These are phyloP conservation scores for Stentor coeruleus DNA, from an alignment of 73 alveolate species.

Conservation along the genomic window DNA sequence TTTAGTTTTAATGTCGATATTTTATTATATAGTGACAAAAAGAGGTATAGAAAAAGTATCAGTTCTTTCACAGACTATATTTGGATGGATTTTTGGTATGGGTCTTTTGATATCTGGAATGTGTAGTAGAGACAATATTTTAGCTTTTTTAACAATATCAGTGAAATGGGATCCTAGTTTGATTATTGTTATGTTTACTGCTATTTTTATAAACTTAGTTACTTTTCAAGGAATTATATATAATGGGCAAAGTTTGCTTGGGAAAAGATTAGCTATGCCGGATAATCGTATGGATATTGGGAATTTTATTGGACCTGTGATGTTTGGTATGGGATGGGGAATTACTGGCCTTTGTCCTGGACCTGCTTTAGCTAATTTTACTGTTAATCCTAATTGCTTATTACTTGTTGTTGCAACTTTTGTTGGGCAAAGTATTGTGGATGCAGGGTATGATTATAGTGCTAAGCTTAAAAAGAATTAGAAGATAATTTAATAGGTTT, in stretches of 20 bases:
- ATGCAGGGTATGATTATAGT: not conserved
- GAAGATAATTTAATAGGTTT: no score
- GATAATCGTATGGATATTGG: constrained; percentile 61
- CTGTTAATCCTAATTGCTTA: constrained; percentile 32
- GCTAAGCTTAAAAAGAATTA: no score
- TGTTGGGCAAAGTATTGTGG: not conserved
- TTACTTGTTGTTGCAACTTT: not conserved
- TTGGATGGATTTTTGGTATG: constrained; percentile 67
- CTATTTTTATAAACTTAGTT: constrained; percentile 82
- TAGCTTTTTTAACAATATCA: constrained; percentile 74
- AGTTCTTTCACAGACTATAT: not conserved
- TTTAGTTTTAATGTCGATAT: not conserved
- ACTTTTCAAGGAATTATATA: constrained; percentile 67
- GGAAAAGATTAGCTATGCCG: constrained; percentile 61
- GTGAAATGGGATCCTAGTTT: constrained; percentile 92
- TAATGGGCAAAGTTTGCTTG: constrained; percentile 50
- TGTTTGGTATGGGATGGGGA: constrained; percentile 99
- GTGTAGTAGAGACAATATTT: constrained; percentile 74
- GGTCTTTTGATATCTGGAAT: constrained; percentile 88
- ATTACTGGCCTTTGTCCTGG: constrained; percentile 96
- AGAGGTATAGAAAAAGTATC: not conserved
- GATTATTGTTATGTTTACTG: constrained; percentile 85
- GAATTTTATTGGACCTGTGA: constrained; percentile 78
- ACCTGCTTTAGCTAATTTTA: constrained; percentile 72
- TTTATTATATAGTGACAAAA: not conserved